Conservation (phyloP, 306 rosid genomes). For the Corylus heterophylla region DNA sequence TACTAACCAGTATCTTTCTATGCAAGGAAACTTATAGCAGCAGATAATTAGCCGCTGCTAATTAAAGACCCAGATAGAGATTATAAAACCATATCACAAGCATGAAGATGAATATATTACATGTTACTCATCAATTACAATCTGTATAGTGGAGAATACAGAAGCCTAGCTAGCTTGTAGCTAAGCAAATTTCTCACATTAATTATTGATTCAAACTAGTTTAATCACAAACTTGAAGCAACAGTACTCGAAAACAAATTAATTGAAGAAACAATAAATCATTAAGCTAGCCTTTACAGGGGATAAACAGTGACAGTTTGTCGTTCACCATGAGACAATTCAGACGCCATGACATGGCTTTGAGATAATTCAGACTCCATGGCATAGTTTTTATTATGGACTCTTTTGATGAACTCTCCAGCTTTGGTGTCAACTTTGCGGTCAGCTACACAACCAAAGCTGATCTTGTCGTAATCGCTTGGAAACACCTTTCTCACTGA, state of each 20-base stretch:
- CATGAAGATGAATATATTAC: too few species aligned
- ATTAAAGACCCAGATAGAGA: too few species aligned
- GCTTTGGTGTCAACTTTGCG: slow-evolving; percentile 74
- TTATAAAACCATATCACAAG: too few species aligned
- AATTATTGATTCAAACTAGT: not conserved
- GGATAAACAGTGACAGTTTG: slow-evolving; percentile 46
- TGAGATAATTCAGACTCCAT: slow-evolving; percentile 32
- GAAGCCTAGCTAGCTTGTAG: not conserved
- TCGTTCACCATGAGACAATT: slow-evolving; percentile 14
- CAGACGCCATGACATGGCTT: too few species aligned
- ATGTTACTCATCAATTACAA: not conserved
- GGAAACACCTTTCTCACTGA: slow-evolving; percentile 65
- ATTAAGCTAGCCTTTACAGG: not conserved
- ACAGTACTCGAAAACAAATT: slow-evolving; percentile 20
- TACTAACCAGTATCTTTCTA: too few species aligned
- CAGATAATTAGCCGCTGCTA: too few species aligned
- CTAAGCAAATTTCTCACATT: too few species aligned
- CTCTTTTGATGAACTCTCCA: slow-evolving; percentile 47
- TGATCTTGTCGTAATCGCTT: slow-evolving; percentile 66
- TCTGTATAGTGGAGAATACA: not conserved
- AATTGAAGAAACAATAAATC: not conserved
- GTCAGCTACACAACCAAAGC: slow-evolving; percentile 62
- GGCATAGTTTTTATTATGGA: slow-evolving; percentile 46
- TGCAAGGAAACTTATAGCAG: too few species aligned
- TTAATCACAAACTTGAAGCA: slow-evolving; percentile 29